Base-by-base conservation (phyloP, 164 flowering plant species). In the Vitis rupestris region DNA sequence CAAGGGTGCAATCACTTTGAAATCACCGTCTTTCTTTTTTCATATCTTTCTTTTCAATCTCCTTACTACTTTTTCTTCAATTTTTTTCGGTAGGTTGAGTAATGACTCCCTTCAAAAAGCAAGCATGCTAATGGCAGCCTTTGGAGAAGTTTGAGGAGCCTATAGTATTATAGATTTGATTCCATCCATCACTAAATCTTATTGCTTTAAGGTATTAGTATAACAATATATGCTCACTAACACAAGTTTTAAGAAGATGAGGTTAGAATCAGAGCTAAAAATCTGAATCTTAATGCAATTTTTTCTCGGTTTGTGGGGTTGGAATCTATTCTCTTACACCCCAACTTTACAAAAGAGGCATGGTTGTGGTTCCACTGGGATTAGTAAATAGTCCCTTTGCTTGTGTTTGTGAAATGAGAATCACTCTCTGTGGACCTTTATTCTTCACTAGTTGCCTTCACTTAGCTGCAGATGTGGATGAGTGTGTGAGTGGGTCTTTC, bases 251-350 rank as follows among this genome's bases (percentile, higher is more conserved):
- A 50, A 52, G 69, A 69, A 58, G 63, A 51, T 67, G 61, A 4
- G 48, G 16, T 50, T 9, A 67, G 27, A 8, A 13, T 16, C 23
- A 3, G 9, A 48, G 19, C 47, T 16, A 68, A 67, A 47, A 17
- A 2, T 67, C 59, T 37, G 49, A 67, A 67, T 67, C 30, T 17
- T 14, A 67, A 31, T 14, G 30, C 17, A 55, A 4, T 48, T 19
- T 14, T 68, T 65, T 72, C 64, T 69, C 1, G 69, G 64, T 51
- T 59, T 70, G 70, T 66, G 81, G 78, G 59, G 74, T 10, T 50
- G 80, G 77, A 74, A 74, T 78, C 72, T 66, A 56, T 74, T 71
- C 78, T 70, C 59, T 65, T 50, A 44, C 51, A 56, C 73, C 44
- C 44, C 68, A 64, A 65, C 72, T 71, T 71, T 68, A 59, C 63